Conservation (phyloP, 1,284 basidiomycete species). For the Fomitopsis schrenkii region DNA sequence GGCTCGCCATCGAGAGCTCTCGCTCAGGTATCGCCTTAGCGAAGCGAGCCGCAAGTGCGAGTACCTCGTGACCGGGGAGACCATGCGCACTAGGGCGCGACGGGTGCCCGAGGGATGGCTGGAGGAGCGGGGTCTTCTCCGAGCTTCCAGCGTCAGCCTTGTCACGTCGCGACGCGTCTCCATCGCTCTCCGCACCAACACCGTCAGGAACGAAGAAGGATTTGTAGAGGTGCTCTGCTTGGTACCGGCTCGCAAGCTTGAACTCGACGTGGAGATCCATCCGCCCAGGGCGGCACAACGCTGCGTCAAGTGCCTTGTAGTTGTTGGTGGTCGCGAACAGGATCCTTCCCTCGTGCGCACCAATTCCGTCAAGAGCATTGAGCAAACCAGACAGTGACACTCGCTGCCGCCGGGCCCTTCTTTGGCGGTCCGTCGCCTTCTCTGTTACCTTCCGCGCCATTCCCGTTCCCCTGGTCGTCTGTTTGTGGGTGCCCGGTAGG, state of each 20-base stretch:
- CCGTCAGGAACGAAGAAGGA: conserved; percentile 41
- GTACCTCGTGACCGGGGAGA: neutral
- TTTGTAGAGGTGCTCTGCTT: conserved; percentile 59
- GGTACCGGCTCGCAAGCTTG: conserved; percentile 60
- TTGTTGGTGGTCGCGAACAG: conserved; percentile 78
- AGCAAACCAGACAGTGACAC: conserved; percentile 67
- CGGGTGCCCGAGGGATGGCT: no score
- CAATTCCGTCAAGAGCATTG: conserved; percentile 73
- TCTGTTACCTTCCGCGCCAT: neutral
- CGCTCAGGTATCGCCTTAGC: conserved; percentile 55
- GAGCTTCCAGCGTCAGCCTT: no score
- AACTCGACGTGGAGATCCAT: conserved; percentile 78
- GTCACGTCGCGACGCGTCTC: no score
- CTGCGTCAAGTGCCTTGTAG: conserved; percentile 61
- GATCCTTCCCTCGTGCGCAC: conserved; percentile 72
- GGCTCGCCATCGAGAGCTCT: conserved; percentile 64
- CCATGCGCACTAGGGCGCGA: neutral
- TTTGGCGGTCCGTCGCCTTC: neutral
- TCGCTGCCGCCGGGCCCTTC: neutral
- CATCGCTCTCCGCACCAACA: no score
- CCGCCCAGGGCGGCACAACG: conserved; percentile 70
- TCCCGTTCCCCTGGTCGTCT: neutral
- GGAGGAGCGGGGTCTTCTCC: no score
- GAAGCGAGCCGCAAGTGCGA: conserved; percentile 54
- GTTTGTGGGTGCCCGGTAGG: conserved; percentile 19